phyloP scores from a whole-genome alignment of 2,329 filamentous ascomycete species.

The Neofusicoccum laricinum region DNA sequence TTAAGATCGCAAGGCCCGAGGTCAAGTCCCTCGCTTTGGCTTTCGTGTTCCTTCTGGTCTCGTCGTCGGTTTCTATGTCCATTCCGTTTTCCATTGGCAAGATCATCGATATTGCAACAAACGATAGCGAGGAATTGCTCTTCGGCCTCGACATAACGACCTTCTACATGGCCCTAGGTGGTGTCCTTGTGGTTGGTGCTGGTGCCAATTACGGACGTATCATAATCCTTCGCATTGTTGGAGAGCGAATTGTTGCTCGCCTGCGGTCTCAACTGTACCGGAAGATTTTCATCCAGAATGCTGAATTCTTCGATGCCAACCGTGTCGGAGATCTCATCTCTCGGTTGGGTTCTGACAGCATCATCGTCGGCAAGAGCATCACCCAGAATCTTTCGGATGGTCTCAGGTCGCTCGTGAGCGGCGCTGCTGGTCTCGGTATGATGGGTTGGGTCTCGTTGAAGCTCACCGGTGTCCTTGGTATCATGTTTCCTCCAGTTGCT shows the following conservation, averaged over 20 bases:
- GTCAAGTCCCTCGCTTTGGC: slow-evolving; percentile 74
- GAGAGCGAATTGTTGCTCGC: slow-evolving; percentile 88
- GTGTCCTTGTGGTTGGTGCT: slow-evolving; percentile 76
- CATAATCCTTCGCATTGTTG: slow-evolving; percentile 87
- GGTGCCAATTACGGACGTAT: slow-evolving; percentile 92
- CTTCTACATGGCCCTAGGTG: slow-evolving; percentile 78
- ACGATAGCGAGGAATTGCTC: slow-evolving; percentile 61
- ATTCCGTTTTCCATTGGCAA: slow-evolving; percentile 96
- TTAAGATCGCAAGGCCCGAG: slow-evolving; percentile 88
- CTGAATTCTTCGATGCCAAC: slow-evolving; percentile 98
- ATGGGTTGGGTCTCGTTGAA: slow-evolving; percentile 97
- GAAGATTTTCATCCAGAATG: slow-evolving; percentile 92
- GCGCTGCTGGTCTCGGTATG: slow-evolving; percentile 80
- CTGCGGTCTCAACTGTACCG: slow-evolving; percentile 87
- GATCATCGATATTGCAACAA: slow-evolving; percentile 85
- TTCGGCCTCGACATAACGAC: slow-evolving; percentile 83
- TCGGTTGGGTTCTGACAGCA: slow-evolving; percentile 89
- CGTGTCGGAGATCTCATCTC: slow-evolving; percentile 95
- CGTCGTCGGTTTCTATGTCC: slow-evolving; percentile 90
- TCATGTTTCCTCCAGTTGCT: slow-evolving; percentile 89
- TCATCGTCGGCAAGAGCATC: slow-evolving; percentile 97
- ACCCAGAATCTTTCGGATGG: slow-evolving; percentile 97
- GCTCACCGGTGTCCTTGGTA: slow-evolving; percentile 77
- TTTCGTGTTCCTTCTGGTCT: slow-evolving; percentile 81
- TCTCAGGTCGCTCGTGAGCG: slow-evolving; percentile 85